Evolutionary conservation across 2,329 filamentous ascomycete genomes (phyloP).

Genomic region (Talaromyces sp.): DNA sequence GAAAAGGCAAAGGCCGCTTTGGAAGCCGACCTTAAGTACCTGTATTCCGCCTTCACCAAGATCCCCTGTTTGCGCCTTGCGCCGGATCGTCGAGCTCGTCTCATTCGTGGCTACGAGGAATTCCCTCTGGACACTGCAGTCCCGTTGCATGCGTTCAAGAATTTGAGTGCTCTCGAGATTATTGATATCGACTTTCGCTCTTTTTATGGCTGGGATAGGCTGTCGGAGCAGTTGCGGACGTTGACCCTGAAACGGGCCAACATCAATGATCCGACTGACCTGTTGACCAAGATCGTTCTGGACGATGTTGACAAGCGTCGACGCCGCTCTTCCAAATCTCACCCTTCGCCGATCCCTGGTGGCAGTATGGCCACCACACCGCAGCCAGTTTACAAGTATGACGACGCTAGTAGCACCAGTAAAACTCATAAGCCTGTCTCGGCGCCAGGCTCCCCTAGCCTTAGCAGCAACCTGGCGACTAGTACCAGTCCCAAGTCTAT

Average conservation of each 20-base stretch:
- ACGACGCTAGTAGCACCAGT: slow-evolving; percentile 47
- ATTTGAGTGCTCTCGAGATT: slow-evolving; percentile 87
- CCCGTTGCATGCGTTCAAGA: slow-evolving; percentile 95
- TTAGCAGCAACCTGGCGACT: slow-evolving; percentile 46
- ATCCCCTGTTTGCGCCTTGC: slow-evolving; percentile 86
- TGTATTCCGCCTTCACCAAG: slow-evolving; percentile 98
- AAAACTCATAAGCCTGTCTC: slow-evolving; percentile 55
- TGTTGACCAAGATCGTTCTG: slow-evolving; percentile 87
- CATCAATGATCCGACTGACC: slow-evolving; percentile 83
- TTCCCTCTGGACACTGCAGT: slow-evolving; percentile 98
- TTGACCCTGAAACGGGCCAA: slow-evolving; percentile 82
- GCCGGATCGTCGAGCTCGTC: slow-evolving; percentile 84
- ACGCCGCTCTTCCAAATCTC: slow-evolving; percentile 79
- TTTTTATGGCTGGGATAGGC: slow-evolving; percentile 93
- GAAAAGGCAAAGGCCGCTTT: slow-evolving; percentile 86
- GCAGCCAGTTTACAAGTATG: slow-evolving; percentile 58
- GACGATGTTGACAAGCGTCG: slow-evolving; percentile 94
- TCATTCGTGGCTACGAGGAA: slow-evolving; percentile 92
- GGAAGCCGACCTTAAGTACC: slow-evolving; percentile 84
- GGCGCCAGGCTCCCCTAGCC: slow-evolving; percentile 62
- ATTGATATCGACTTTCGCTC: slow-evolving; percentile 94
- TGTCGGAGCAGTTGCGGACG: slow-evolving; percentile 87
- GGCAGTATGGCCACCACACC: slow-evolving; percentile 58
- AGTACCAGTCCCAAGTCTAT: slow-evolving; percentile 48
- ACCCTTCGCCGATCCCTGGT: slow-evolving; percentile 71